Evolutionary conservation across 257 asterid genomes (phyloP).

Genomic region (Gentiana straminea): DNA sequence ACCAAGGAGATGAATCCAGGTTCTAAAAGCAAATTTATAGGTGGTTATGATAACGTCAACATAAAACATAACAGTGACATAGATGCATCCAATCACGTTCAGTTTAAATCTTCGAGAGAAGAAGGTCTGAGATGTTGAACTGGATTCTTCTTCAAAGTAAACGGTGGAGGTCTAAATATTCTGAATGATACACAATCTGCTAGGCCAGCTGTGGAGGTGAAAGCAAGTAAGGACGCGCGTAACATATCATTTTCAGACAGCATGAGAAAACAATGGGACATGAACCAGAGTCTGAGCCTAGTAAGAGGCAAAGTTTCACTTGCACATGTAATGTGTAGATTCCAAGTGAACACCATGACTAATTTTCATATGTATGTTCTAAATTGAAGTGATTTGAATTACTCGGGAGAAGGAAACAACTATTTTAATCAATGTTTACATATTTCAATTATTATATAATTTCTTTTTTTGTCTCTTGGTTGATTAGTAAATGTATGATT

Average conservation of each 20-base stretch:
- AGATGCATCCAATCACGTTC: slow-evolving; percentile 13
- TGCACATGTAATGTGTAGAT: slow-evolving; percentile 50
- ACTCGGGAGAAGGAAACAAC: too few relatives aligned
- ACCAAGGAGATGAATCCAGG: slow-evolving; percentile 18
- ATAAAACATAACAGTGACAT: slow-evolving; percentile 18
- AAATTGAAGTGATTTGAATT: too few relatives aligned
- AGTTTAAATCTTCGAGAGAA: slow-evolving; percentile 19
- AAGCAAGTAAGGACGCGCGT: slow-evolving; percentile 9
- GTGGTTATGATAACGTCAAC: slow-evolving; percentile 20
- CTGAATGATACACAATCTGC: not conserved
- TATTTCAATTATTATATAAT: too few relatives aligned
- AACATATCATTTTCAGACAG: slow-evolving; percentile 18
- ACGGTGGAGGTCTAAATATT: slow-evolving; percentile 5
- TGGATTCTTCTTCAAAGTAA: slow-evolving; percentile 26
- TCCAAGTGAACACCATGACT: too few relatives aligned
- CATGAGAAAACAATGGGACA: slow-evolving; percentile 26
- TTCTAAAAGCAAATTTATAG: slow-evolving; percentile 4
- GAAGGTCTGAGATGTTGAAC: slow-evolving; percentile 59
- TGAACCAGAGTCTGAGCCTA: slow-evolving; percentile 59
- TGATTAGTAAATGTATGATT: too few relatives aligned
- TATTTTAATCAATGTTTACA: too few relatives aligned
- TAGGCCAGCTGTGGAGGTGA: slow-evolving; percentile 6
- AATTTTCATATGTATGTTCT: too few relatives aligned
- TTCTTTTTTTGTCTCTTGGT: too few relatives aligned
- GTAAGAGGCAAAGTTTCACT: slow-evolving; percentile 83